Evolutionary conservation across 2,329 filamentous ascomycete species (phyloP), one percentile per base, ranked within the genome.

Genomic region (Colletotrichum chlorophyti): DNA sequence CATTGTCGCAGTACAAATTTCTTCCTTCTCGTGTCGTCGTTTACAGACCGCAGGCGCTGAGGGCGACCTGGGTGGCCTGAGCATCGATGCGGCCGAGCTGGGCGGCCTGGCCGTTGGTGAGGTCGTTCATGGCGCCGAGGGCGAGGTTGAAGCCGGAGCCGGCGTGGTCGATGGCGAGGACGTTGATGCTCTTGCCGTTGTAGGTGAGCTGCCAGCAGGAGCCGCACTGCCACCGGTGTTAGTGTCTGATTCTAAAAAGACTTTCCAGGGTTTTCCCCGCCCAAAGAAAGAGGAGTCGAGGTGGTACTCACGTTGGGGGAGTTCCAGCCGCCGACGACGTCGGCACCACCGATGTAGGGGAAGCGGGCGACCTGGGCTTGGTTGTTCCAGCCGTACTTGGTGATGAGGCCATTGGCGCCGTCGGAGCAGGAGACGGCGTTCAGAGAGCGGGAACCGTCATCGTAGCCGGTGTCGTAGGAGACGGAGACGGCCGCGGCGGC

Each of bases 381-480:
- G 1, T 74, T 84, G 49, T 74, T 68, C 83, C 83, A 90, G 65
- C 79, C 79, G 74, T 84, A 84, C 66, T 78, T 81, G 65, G 82
- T 85, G 62, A 84, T 83, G 61, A 91, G 80, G 57, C 89, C 89
- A 73, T 91, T 88, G 61, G 62, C 42, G 52, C 89, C 89, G 68
- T 91, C 85, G 27, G 85, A 89, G 82, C 89, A 92, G 61, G 86
- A 71, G 40, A 92, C 80, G 5, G 68, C 71, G 29, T 74, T 78
- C 52, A 93, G 71, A 40, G 83, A 78, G 57, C 85, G 82, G 59
- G 64, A 64, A 41, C 70, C 70, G 62, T 88, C 76, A 69, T 93
- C 90, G 76, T 91, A 95, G 69, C 82, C 85, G 17, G 76, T 74
- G 75, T 93, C 90, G 74, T 88, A 94, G 63, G 87, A 88, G 68